Base-by-base conservation (phyloP, 495 filamentous ascomycete genomes). In the Xylaria flabelliformis region DNA sequence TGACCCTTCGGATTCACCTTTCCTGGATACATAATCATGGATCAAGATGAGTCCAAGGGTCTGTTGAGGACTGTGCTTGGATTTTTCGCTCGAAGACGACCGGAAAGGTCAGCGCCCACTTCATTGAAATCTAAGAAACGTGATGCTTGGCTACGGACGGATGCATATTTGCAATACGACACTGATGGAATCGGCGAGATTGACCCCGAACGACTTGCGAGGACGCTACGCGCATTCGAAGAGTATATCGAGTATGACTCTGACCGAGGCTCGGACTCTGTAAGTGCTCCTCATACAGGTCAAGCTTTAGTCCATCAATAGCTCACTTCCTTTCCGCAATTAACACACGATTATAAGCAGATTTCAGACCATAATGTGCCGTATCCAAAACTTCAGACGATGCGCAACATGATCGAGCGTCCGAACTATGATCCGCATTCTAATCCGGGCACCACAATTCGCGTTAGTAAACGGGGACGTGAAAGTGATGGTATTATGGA, bases 61-160 rank as follows among this genome's bases (percentile, higher is more conserved):
- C 75, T 79, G 29, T 62, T 80, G 48, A 51, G 75, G 56, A 66
- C 64, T 61, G 71, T 80, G 67, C 75, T 80, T 73, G 78, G 78
- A 62, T 79, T 79, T 5, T 75, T 80, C 66, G 75, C 74, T 74
- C 77, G 75, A 76, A 80, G 72, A 74, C 77, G 44, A 74, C 77
- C 74, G 71, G 63, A 80, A 78, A 78, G 69, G 72, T 73, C 76
- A 50, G 64, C 75, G 66, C 77, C 74, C 8, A 39, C 72, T 42
- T 78, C 77, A 61, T 68, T 80, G 74, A 72, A 65, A 72, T 78
- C 78, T 36, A 70, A 64, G 59, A 75, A 24, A 73, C 70, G 59
- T 66, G 78, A 80, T 9, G 78, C 78, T 70, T 80, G 77, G 75
- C 67, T 80, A 56, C 77, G 77, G 70, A 80, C 78, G 67, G 77